A percentile compares a stretch with the other conserved stretches of the same genome.
These are phyloP conservation scores for Coniochaeta sp. DNA, from an alignment of 2,329 filamentous ascomycete species.

Conservation along the genomic window DNA sequence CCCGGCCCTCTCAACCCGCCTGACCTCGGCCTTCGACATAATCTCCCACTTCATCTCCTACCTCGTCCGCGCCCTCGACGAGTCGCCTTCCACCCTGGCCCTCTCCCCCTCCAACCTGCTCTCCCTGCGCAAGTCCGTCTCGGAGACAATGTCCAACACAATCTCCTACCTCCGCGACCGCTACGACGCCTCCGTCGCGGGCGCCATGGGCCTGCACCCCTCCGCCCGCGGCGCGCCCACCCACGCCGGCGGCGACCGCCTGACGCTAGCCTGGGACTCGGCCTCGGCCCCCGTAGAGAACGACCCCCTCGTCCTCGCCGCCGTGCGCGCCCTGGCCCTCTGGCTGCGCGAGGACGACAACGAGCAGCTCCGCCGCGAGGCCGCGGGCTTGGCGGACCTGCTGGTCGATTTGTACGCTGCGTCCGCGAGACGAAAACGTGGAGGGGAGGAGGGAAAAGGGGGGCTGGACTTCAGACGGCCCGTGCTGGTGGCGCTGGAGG, in stretches of 20 bases:
- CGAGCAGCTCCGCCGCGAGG: constrained; percentile 46
- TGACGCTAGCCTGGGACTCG: constrained; percentile 53
- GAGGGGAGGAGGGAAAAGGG: constrained; percentile 1
- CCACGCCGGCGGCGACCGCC: constrained; percentile 35
- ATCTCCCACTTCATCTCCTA: constrained; percentile 53
- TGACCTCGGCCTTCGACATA: constrained; percentile 57
- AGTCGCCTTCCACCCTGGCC: constrained; percentile 30
- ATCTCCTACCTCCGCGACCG: constrained; percentile 62
- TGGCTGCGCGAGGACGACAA: constrained; percentile 67
- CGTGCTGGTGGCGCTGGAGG: constrained; percentile 53
- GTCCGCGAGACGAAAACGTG: neutral
- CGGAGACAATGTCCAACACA: constrained; percentile 55
- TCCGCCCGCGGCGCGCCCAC: constrained; percentile 39
- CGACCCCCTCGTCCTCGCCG: constrained; percentile 54
- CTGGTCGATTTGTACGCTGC: constrained; percentile 51
- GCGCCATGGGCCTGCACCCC: constrained; percentile 53
- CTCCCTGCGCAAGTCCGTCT: constrained; percentile 51
- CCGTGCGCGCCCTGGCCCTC: constrained; percentile 49
- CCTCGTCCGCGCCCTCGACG: constrained; percentile 47
- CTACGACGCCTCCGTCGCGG: constrained; percentile 61
- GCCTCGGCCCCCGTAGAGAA: constrained; percentile 39
- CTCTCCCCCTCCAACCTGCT: constrained; percentile 54
- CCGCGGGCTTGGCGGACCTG: constrained; percentile 54
- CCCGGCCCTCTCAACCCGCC: constrained; percentile 37
- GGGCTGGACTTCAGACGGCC: constrained; percentile 48